Evolutionary conservation across 352 stramenopile species (phyloP), one percentile per base, ranked within the genome.

Genomic region (Pelagophyceae sp.): DNA sequence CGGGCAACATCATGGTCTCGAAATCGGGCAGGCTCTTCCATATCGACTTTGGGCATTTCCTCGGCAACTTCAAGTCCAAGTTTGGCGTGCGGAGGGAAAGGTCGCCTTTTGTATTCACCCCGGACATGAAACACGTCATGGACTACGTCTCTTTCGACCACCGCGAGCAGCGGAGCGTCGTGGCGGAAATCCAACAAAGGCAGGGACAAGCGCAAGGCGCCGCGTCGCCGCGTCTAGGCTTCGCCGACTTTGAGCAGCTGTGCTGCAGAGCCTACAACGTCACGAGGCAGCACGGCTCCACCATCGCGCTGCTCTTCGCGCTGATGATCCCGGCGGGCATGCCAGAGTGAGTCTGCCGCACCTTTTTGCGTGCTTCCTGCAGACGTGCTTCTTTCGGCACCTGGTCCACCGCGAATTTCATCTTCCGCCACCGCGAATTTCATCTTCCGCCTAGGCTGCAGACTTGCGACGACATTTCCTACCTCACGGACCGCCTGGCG

Each of bases 21-120:
- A 83, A 83, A 32, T 87, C 84, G 0, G 91, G 90, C 0, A 91
- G 92, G 76, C 89, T 96, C 38, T 94, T 96, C 79, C 91, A 81
- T 38, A 81, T 81, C n/a, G 78, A 81, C 72, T 81, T 81, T 35
- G 78, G 78, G 27, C 78, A 81, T 38, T 79, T 81, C 38, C 51
- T 81, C 15, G 80, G 80, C 11, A 83, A 83, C 19, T 83, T 83
- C 77, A 83, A 83, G 63, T 82, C 38, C 61, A 83, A 83, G 58
- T 77, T 80, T 33, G 79, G 80, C 25, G 58, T 83, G 25, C 69
- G 78, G 0, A 1, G 78, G 23, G 80, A 83, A 65, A 38, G 79
- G 32, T 58, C 67, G 45, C 65, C 70, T 25, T 83, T 83, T 70
- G 80, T 83, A 37, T 83, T 83, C 67, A 83, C 80, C 23, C 80